Evolutionary conservation across 352 stramenopile genomes (phyloP).

Genomic region (Globisporangium sylvaticum): DNA sequence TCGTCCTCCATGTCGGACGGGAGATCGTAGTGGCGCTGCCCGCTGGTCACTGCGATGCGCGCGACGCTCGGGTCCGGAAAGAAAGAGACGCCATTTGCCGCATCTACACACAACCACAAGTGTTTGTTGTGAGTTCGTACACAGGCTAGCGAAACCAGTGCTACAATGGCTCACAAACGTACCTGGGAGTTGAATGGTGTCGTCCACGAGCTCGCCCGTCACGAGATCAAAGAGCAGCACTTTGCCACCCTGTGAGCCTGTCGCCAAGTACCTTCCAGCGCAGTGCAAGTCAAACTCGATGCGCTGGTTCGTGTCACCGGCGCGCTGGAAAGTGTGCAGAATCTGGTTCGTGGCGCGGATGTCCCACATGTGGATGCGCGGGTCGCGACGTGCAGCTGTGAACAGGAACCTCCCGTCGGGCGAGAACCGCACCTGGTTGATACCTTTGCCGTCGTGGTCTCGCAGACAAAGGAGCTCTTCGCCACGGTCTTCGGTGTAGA

Average conservation of each 20-base stretch:
- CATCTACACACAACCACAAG: conserved; percentile 22
- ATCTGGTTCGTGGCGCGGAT: conserved; percentile 69
- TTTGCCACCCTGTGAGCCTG: conserved; percentile 48
- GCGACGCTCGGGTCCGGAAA: conserved; percentile 48
- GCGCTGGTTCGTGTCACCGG: conserved; percentile 68
- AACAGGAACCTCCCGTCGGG: conserved; percentile 70
- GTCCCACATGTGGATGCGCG: conserved; percentile 83
- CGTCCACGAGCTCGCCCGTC: conserved; percentile 46
- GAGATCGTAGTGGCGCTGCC: conserved; percentile 65
- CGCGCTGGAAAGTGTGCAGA: conserved; percentile 52
- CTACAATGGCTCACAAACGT: too few relatives aligned
- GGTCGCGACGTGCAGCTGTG: conserved; percentile 66
- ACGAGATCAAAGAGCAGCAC: conserved; percentile 58
- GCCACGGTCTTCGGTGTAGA: conserved; percentile 81
- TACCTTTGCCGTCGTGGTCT: conserved; percentile 70
- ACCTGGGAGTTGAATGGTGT: conserved; percentile 29
- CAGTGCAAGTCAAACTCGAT: conserved; percentile 78
- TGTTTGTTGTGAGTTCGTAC: too few relatives aligned
- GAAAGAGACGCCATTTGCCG: conserved; percentile 74
- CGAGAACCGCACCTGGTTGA: conserved; percentile 81
- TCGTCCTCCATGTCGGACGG: conserved; percentile 52
- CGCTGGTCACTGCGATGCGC: conserved; percentile 51
- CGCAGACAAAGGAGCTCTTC: conserved; percentile 55
- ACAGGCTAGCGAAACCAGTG: too few relatives aligned
- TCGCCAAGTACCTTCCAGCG: conserved; percentile 51